phyloP scores from a whole-genome alignment of 495 filamentous ascomycete species.

The Sordaria brevicollis region DNA sequence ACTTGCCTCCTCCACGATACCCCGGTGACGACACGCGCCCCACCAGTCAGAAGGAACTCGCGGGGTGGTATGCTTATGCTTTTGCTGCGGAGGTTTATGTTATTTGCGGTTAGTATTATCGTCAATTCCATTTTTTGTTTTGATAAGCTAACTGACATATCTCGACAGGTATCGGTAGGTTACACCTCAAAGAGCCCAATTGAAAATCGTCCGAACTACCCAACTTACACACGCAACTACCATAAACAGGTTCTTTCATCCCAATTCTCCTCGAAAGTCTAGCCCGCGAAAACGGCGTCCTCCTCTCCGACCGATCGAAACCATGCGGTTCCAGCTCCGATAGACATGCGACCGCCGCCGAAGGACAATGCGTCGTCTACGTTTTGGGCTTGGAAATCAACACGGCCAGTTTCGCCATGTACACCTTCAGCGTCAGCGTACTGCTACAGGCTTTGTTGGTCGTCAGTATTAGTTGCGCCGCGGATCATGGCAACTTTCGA shows the following conservation, averaged over 20 bases:
- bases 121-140: background rate
- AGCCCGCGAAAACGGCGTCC: conserved; percentile 77
- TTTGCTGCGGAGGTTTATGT: conserved; percentile 98
- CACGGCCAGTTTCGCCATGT: conserved; percentile 96
- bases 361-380: conserved; percentile 73
- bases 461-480: conserved; percentile 89
- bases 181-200: background rate
- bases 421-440: conserved; percentile 90
- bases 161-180: conserved; percentile 18
- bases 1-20: conserved; percentile 36
- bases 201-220: background rate
- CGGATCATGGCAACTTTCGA: conserved; percentile 88
- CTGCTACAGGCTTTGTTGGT: conserved; percentile 81
- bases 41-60: conserved; percentile 79
- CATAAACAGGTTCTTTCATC: conserved; percentile 71
- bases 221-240: conserved; percentile 4
- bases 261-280: conserved; percentile 94
- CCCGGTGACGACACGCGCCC: conserved; percentile 76
- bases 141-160: background rate
- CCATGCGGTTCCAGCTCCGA: conserved; percentile 50
- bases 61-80: conserved; percentile 92
- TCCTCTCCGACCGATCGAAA: conserved; percentile 60
- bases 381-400: conserved; percentile 81
- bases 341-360: conserved; percentile 18
- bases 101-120: conserved; percentile 63